Evolutionary conservation across 2,329 filamentous ascomycete genomes (phyloP), one percentile per base, ranked within the genome.

Genomic region (Albophoma yamanashiensis): DNA sequence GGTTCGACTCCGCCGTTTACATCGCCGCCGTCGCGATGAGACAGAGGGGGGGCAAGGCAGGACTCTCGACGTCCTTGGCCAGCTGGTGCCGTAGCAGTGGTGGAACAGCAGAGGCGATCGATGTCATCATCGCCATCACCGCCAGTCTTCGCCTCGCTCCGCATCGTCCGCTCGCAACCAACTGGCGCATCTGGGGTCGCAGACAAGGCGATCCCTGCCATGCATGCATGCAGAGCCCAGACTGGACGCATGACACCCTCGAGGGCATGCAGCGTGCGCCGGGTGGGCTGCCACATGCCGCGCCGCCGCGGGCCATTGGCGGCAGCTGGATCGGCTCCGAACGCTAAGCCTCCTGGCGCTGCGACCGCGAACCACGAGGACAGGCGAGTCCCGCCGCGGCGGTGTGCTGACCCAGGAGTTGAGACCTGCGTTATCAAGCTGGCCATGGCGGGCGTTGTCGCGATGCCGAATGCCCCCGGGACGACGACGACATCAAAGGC

Each of bases 231-330:
- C 55, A 20, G 27, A 27, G 57, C 62, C 59, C 45, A 55, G 40
- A 55, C 57, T 57, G 59, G 56, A 63, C 65, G 64, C 65, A 66
- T 65, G 65, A 64, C 64, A 64, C 61, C 56, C 25, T 50, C 47
- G 45, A 50, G 14, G 17, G 47, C 47, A 15, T 50, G 47, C 47
- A 31, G 47, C 25, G 47, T 50, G 45, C 45, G 22, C 9, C 56
- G 38, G 55, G 58, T 62, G 58, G 55, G 62, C 56, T 58, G 60
- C 62, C 58, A 62, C 59, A 58, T 62, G 58, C 60, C 57, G 43
- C 57, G n/a, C 4, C 36, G 14, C n/a, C 22, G 22, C 38, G 5
- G 20, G 27, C 40, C 55, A 62, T 62, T 59, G 59, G 61, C 56
- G 38, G 56, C 17, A 43, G 42, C 52, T 47, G 40, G 15, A 42